Percentiles rank a stretch among this genome's conserved stretches.
Conservation (phyloP, 306 rosid genomes). For the Prunus davidiana region DNA sequence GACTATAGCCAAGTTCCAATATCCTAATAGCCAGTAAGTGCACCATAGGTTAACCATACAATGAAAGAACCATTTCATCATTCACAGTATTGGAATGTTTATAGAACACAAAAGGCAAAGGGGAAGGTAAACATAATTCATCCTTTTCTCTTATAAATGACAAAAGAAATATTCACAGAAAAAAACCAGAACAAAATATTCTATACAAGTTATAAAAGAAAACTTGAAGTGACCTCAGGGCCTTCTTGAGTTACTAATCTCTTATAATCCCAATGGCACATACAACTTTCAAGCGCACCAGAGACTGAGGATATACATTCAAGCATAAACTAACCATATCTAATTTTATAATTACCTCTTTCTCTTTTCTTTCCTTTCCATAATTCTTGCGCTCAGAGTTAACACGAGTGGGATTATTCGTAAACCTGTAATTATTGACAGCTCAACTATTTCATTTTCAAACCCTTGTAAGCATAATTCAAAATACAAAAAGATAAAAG, state of each 20-base stretch:
- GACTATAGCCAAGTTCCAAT: too few species aligned
- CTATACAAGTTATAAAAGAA: not conserved
- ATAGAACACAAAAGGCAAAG: too few species aligned
- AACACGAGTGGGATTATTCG: not conserved
- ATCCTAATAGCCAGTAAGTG: too few species aligned
- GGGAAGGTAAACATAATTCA: too few species aligned
- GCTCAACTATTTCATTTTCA: constrained; percentile 3
- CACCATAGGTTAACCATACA: too few species aligned
- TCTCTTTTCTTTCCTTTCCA: constrained; percentile 19
- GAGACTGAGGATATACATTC: not conserved
- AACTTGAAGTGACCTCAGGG: not conserved
- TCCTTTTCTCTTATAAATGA: not conserved
- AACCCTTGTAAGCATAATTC: not conserved
- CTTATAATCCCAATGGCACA: not conserved
- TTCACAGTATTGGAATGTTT: not conserved
- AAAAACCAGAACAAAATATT: not conserved
- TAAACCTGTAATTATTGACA: constrained; percentile 7
- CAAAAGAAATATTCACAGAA: not conserved
- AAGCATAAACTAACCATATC: not conserved
- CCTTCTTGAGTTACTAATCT: not conserved
- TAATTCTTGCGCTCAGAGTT: constrained; percentile 4
- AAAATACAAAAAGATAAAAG: not conserved
- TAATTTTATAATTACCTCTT: constrained; percentile 9
- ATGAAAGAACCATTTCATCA: not conserved
- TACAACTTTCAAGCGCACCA: not conserved